phyloP scores from a whole-genome alignment of 176 grass and related monocot species.

The Dendrocalamus sinicus region DNA sequence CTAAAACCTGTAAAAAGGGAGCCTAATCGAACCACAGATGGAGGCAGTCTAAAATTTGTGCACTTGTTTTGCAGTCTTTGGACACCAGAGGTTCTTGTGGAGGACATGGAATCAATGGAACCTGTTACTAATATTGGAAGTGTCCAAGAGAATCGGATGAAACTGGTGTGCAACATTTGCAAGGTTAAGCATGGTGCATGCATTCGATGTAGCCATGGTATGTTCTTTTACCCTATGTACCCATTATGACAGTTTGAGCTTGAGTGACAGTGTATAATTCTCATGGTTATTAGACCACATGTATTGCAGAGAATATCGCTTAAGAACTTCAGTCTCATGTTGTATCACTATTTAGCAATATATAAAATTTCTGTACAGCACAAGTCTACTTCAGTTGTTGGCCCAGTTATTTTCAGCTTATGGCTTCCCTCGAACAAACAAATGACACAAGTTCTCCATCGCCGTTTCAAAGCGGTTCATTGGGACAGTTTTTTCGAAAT shows the following conservation, averaged over 20 bases:
- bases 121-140: slow-evolving; percentile 60
- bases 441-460: no score
- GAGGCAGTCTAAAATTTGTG: slow-evolving; percentile 44
- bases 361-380: background rate
- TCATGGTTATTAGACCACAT: background rate
- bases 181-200: slow-evolving; percentile 97
- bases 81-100: slow-evolving; percentile 81
- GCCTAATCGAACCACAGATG: slow-evolving; percentile 23
- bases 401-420: no score
- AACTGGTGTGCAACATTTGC: slow-evolving; percentile 84
- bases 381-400: background rate
- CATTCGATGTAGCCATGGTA: slow-evolving; percentile 97
- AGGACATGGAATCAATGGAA: slow-evolving; percentile 72
- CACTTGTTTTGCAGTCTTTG: slow-evolving; percentile 97
- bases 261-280: slow-evolving; percentile 18
- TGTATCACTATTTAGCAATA: slow-evolving; percentile 16
- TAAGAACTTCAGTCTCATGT: background rate
- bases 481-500: no score
- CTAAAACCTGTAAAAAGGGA: slow-evolving; percentile 63
- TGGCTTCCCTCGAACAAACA: no score
- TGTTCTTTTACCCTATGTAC: slow-evolving; percentile 41
- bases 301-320: slow-evolving; percentile 30
- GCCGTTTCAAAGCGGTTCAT: no score
- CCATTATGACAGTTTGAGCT: slow-evolving; percentile 22
- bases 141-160: slow-evolving; percentile 67